phyloP scores from a whole-genome alignment of 495 filamentous ascomycete species.

The Tuber brumale region DNA sequence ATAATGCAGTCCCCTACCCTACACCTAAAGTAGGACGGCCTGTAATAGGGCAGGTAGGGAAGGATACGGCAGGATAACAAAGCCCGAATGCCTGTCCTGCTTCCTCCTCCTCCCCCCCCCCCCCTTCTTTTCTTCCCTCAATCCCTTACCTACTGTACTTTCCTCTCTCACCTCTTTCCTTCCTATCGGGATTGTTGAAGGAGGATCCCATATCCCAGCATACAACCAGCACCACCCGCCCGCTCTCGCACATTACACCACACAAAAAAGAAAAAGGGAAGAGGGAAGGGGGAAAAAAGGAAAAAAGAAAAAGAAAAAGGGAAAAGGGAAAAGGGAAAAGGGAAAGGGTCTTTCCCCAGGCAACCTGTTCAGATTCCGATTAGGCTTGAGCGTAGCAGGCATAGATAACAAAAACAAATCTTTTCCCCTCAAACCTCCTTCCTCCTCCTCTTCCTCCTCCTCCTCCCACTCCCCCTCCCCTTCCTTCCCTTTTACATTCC shows the following conservation, averaged over 20 bases:
- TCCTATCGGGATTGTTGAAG: neutral
- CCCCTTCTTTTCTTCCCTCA: neutral
- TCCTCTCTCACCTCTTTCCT: neutral
- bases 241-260: neutral
- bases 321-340: neutral
- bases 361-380: neutral
- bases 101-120: neutral
- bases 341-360: neutral
- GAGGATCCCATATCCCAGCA: neutral
- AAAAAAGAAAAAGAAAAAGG: neutral
- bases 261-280: neutral
- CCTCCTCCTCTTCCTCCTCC: neutral
- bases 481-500: neutral
- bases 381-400: neutral
- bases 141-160: neutral
- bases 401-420: constrained; percentile 3
- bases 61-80: neutral
- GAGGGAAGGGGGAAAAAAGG: neutral
- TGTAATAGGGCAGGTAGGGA: neutral
- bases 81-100: neutral
- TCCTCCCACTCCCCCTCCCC: neutral
- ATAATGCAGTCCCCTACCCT: neutral
- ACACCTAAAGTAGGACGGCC: neutral
- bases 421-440: neutral
- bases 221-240: neutral